Evolutionary conservation across 805 yeast species (phyloP).

Genomic region (Yamadazyma sp.): DNA sequence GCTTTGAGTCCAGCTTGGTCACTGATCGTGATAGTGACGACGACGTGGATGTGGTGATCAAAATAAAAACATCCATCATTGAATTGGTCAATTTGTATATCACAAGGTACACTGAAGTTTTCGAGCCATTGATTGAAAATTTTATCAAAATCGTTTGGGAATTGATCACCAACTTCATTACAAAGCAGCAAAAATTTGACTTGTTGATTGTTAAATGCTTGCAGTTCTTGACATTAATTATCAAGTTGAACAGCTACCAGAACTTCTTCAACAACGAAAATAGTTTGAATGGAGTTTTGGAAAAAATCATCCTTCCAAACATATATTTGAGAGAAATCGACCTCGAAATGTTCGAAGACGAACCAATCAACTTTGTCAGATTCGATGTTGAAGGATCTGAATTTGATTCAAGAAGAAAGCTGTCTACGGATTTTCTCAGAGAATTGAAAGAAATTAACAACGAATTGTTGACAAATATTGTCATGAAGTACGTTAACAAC

Average conservation of each 20-base stretch:
- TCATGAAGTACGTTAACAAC: constrained; percentile 67
- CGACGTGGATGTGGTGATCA: constrained; percentile 66
- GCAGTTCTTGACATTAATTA: constrained; percentile 78
- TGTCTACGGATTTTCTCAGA: constrained; percentile 89
- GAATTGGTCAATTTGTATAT: constrained; percentile 85
- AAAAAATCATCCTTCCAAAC: constrained; percentile 85
- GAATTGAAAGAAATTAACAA: constrained; percentile 82
- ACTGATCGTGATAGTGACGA: constrained; percentile 61
- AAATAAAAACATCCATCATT: constrained; percentile 76
- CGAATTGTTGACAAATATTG: constrained; percentile 67
- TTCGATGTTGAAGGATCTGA: constrained; percentile 95
- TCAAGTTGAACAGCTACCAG: constrained; percentile 65
- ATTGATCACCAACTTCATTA: constrained; percentile 58
- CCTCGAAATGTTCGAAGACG: constrained; percentile 93
- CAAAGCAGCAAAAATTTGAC: constrained; percentile 77
- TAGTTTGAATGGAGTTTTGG: constrained; percentile 68
- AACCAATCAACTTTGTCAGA: constrained; percentile 89
- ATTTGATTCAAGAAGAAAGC: constrained; percentile 85
- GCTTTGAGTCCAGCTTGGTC: constrained; percentile 54
- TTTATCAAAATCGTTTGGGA: constrained; percentile 86
- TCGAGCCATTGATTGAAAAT: constrained; percentile 70
- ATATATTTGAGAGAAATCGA: constrained; percentile 82
- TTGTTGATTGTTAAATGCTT: constrained; percentile 78
- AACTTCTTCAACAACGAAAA: constrained; percentile 63
- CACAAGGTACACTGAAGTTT: constrained; percentile 88